Evolutionary conservation across 495 filamentous ascomycete genomes (phyloP).

Genomic region (Trichocladium uniseriatum): DNA sequence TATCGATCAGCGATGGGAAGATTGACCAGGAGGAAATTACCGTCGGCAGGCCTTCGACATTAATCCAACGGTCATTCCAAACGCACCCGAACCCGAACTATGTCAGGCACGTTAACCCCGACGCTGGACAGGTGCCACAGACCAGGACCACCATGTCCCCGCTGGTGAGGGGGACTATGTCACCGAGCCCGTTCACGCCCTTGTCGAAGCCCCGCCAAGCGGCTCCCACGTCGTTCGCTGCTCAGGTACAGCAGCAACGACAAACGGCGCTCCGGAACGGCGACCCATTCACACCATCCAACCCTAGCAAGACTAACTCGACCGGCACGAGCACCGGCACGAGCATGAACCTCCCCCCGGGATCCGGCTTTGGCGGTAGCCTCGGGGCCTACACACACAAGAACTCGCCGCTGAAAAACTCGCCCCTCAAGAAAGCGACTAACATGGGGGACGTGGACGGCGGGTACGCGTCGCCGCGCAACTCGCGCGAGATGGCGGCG

Average conservation of each 20-base stretch:
- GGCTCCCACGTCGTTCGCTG: not conserved
- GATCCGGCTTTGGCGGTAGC: slow-evolving; percentile 51
- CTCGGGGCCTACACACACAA: slow-evolving; percentile 71
- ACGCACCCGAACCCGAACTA: slow-evolving; percentile 88
- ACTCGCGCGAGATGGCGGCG: slow-evolving; percentile 45
- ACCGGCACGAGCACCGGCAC: slow-evolving; percentile 4
- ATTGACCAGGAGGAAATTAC: slow-evolving; percentile 50
- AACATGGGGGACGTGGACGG: slow-evolving; percentile 37
- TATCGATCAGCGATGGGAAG: slow-evolving; percentile 36
- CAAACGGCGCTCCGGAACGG: slow-evolving; percentile 5
- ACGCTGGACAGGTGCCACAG: slow-evolving; percentile 28
- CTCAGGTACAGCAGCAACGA: slow-evolving; percentile 12
- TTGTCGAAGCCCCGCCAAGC: slow-evolving; percentile 11
- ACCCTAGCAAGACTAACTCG: not conserved
- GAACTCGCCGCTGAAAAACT: slow-evolving; percentile 60
- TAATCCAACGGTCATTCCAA: slow-evolving; percentile 72
- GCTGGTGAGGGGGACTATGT: slow-evolving; percentile 13
- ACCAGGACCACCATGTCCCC: slow-evolving; percentile 19
- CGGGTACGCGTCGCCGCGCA: slow-evolving; percentile 33
- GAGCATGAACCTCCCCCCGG: slow-evolving; percentile 7
- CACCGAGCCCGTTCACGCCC: slow-evolving; percentile 25
- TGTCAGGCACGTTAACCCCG: slow-evolving; percentile 64
- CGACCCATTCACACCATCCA: not conserved
- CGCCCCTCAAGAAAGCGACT: slow-evolving; percentile 36
- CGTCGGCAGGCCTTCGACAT: slow-evolving; percentile 64